phyloP scores from a whole-genome alignment of 1,284 basidiomycete genomes.

The Ganoderma lucidum region DNA sequence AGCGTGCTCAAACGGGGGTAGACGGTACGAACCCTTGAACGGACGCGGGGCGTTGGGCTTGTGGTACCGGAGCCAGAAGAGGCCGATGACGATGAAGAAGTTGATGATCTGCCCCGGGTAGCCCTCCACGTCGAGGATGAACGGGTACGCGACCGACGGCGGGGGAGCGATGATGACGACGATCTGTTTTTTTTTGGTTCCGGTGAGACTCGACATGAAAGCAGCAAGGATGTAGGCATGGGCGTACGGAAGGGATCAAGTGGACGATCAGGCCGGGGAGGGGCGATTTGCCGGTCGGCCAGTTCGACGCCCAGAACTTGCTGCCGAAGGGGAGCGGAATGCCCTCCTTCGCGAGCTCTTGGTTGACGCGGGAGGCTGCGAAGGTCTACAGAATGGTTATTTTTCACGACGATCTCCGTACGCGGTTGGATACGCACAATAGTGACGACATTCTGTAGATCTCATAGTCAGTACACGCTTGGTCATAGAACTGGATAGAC shows the following conservation, averaged over 20 bases:
- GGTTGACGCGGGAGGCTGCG: conserved; percentile 40
- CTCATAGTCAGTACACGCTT: not conserved
- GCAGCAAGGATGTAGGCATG: not conserved
- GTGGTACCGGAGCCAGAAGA: conserved; percentile 64
- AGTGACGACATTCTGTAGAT: conserved; percentile 40
- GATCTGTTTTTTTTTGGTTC: conserved; percentile 49
- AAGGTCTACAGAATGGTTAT: conserved; percentile 34
- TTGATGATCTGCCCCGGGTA: conserved; percentile 67
- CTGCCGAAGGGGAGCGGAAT: conserved; percentile 65
- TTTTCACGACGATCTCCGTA: not conserved
- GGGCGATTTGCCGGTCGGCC: conserved; percentile 68
- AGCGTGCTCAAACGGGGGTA: not conserved
- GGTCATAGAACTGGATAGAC: conserved; percentile 48
- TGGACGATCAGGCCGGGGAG: conserved; percentile 66
- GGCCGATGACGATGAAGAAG: conserved; percentile 62
- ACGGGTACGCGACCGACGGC: conserved; percentile 72
- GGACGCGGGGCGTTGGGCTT: conserved; percentile 56
- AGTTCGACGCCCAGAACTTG: conserved; percentile 70
- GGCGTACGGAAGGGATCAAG: conserved; percentile 58
- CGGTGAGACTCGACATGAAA: not conserved
- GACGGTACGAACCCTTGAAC: conserved; percentile 53
- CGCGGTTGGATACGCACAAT: conserved; percentile 30
- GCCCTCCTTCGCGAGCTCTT: conserved; percentile 56
- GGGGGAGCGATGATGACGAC: conserved; percentile 62
- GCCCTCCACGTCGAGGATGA: conserved; percentile 66